Base-by-base conservation (phyloP, 768 basidiomycete genomes). In the Symmetrospora coprosmae region DNA sequence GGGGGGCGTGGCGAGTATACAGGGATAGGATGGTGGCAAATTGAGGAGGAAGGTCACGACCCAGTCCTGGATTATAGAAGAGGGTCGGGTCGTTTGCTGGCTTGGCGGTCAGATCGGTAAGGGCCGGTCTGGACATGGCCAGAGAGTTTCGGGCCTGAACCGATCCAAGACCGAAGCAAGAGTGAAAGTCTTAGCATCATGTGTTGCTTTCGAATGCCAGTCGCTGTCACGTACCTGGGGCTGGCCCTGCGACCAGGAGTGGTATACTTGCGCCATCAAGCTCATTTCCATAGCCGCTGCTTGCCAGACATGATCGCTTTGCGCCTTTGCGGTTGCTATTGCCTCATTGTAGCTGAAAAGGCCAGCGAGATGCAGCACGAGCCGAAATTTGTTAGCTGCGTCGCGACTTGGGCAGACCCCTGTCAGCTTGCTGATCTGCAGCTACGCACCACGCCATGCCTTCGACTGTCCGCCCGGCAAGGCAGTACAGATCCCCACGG, bases 281-380 rank as follows among this genome's bases (percentile, higher is more conserved):
- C 90, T 72, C 3, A 88, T 87, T 74, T 99, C 94, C 43, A 87
- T 75, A 0, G 83, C 82, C 13, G 84, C 82, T 0, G 87, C 92
- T 70, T 90, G 85, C 92, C 92, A 99, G 27, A 85, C 76, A 23
- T 79, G 73, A 71, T 96, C 92, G 56, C 81, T 80, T 7, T 81
- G 77, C 1, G 76, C 76, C 71, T 83, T 86, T 66, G 88, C 82
- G n/a, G 86, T 71, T 31, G 78, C 78, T 17, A 88, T 73, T 13
- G 89, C 84, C 75, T 97, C 90, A 51, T 81, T 79, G 72, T 89
- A 97, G 81, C 55, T 58, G 23, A 17, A 4, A 23, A 4, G 28
- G 40, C n/a, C n/a, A n/a, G n/a, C n/a, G n/a, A n/a, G n/a, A n/a
- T n/a, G n/a, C n/a, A n/a, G n/a, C n/a, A n/a, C n/a, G n/a, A n/a